These are phyloP conservation scores for Viola pubescens DNA, from an alignment of 441 rosid genomes.

Conservation along the genomic window DNA sequence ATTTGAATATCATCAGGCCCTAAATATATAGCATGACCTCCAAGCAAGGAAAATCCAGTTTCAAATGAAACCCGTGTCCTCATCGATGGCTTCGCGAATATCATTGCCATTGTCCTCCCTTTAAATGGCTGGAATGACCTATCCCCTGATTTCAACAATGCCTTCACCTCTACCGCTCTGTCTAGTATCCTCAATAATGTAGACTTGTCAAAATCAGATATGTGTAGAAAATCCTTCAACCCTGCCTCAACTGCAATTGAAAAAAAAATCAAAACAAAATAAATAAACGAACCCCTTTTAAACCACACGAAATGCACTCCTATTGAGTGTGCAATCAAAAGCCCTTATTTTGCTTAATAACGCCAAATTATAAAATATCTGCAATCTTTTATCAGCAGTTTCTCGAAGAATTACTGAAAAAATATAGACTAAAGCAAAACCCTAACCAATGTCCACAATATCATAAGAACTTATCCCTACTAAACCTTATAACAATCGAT, in stretches of 20 bases:
- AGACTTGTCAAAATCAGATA: conserved; percentile 79
- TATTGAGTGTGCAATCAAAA: too few relatives aligned
- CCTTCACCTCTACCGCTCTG: conserved; percentile 76
- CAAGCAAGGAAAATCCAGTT: conserved; percentile 90
- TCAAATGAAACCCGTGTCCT: conserved; percentile 93
- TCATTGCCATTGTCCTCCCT: conserved; percentile 97
- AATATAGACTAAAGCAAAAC: not conserved
- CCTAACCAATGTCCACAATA: conserved; percentile 23
- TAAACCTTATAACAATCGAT: not conserved
- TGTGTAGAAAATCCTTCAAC: conserved; percentile 69
- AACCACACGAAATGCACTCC: too few relatives aligned
- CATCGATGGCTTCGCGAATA: conserved; percentile 97
- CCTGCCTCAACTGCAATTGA: conserved; percentile 37
- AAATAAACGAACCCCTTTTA: not conserved
- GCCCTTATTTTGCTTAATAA: too few relatives aligned
- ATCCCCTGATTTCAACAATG: conserved; percentile 72
- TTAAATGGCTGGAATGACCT: conserved; percentile 71
- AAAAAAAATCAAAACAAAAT: conserved; percentile 3
- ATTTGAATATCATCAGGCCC: conserved; percentile 95
- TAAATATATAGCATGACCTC: conserved; percentile 88
- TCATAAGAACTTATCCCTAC: not conserved
- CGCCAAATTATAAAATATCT: too few relatives aligned
- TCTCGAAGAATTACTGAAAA: too few relatives aligned
- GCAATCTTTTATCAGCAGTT: too few relatives aligned
- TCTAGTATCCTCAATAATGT: conserved; percentile 64